Conservation (phyloP, 1,139 yeast genomes). For the Candida albicans region DNA sequence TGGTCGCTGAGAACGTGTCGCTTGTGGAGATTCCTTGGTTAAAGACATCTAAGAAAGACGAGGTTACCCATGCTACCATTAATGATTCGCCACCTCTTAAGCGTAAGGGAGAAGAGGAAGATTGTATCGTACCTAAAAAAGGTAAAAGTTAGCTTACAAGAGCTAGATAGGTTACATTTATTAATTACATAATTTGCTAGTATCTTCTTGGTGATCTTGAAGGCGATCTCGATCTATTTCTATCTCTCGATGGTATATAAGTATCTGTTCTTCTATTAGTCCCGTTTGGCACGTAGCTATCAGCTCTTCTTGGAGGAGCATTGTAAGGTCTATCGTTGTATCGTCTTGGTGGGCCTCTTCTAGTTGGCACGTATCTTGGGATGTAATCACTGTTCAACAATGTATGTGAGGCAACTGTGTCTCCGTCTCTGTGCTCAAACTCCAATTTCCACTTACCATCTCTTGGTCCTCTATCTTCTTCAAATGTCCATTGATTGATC, state of each 20-base stretch:
- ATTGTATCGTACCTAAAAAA: background rate
- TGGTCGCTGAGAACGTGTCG: constrained; percentile 16
- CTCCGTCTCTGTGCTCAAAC: constrained; percentile 30
- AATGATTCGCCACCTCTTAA: constrained; percentile 1
- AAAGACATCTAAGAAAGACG: constrained; percentile 18
- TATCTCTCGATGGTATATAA: constrained; percentile 19
- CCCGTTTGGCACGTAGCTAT: constrained; percentile 10
- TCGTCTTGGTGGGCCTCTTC: constrained; percentile 11
- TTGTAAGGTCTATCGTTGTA: constrained; percentile 7
- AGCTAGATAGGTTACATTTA: background rate
- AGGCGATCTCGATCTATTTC: constrained; percentile 18
- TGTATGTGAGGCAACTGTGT: constrained; percentile 39
- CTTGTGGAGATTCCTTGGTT: constrained; percentile 51
- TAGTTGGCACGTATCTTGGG: constrained; percentile 20
- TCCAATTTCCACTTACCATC: constrained; percentile 47
- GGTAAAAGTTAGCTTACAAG: background rate
- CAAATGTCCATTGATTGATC: constrained; percentile 47
- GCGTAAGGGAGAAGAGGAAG: constrained; percentile 9
- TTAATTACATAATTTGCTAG: background rate
- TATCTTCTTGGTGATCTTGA: constrained; percentile 14
- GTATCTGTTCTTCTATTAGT: constrained; percentile 19
- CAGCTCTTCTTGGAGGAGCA: constrained; percentile 8
- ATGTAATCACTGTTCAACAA: constrained; percentile 37
- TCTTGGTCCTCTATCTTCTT: constrained; percentile 45
- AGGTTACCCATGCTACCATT: background rate